Evolutionary conservation across 2,329 filamentous ascomycete species (phyloP).

Genomic region (Raffaelea arxii): DNA sequence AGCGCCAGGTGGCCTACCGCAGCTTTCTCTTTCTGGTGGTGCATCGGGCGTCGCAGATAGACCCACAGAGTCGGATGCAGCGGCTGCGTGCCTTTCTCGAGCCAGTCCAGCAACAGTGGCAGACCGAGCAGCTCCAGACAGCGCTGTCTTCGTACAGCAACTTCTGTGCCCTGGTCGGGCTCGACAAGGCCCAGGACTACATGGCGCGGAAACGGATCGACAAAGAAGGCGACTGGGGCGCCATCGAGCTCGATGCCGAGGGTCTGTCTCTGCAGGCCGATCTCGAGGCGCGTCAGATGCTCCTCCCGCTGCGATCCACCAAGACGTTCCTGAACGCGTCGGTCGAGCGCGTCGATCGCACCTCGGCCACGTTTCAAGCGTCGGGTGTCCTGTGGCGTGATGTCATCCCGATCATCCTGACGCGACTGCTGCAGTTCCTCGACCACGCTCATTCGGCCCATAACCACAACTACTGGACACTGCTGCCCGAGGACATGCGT

Average conservation of each 20-base stretch:
- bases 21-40: slow-evolving; percentile 92
- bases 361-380: slow-evolving; percentile 61
- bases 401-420: slow-evolving; percentile 72
- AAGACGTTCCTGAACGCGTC: slow-evolving; percentile 90
- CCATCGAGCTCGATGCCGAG: slow-evolving; percentile 64
- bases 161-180: slow-evolving; percentile 71
- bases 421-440: slow-evolving; percentile 74
- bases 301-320: slow-evolving; percentile 72
- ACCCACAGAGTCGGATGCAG: slow-evolving; percentile 58
- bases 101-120: slow-evolving; percentile 77
- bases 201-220: slow-evolving; percentile 59
- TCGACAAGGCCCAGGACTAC: slow-evolving; percentile 75
- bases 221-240: slow-evolving; percentile 73
- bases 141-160: slow-evolving; percentile 64
- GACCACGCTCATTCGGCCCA: slow-evolving; percentile 88
- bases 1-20: slow-evolving; percentile 74
- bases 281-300: slow-evolving; percentile 66
- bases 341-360: slow-evolving; percentile 76
- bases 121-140: slow-evolving; percentile 55
- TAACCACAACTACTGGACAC: slow-evolving; percentile 74
- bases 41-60: slow-evolving; percentile 71
- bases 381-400: slow-evolving; percentile 80
- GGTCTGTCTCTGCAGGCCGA: slow-evolving; percentile 70
- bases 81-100: slow-evolving; percentile 69
- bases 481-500: slow-evolving; percentile 65